phyloP scores from a whole-genome alignment of 2,329 filamentous ascomycete genomes.

The Allantophomopsis cytisporea region DNA sequence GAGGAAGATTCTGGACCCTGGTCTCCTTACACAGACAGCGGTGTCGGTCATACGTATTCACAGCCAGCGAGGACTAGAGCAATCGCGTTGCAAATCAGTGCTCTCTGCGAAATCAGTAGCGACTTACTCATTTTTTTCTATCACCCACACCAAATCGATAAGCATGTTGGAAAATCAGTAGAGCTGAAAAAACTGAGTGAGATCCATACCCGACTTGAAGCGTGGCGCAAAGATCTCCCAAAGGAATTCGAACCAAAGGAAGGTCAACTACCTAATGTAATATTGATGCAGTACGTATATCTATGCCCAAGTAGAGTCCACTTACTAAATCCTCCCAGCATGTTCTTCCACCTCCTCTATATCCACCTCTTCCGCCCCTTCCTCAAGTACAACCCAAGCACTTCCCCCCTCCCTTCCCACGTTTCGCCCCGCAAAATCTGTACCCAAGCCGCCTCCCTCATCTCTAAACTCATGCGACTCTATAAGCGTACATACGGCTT shows the following conservation, averaged over 20 bases:
- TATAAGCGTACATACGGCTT: constrained; percentile 90
- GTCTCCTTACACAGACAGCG: constrained; percentile 79
- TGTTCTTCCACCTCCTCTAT: constrained; percentile 89
- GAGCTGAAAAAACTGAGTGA: constrained; percentile 91
- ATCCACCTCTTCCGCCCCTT: constrained; percentile 95
- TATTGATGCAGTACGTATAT: constrained; percentile 64
- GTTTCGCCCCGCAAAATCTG: constrained; percentile 86
- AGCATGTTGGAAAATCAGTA: constrained; percentile 57
- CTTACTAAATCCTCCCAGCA: constrained; percentile 36
- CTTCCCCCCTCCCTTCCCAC: constrained; percentile 72
- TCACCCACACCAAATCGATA: constrained; percentile 56
- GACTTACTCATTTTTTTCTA: constrained; percentile 87
- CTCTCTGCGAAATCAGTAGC: constrained; percentile 84
- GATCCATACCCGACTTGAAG: constrained; percentile 76
- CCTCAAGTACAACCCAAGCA: constrained; percentile 71
- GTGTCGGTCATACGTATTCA: constrained; percentile 55
- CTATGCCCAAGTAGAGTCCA: constrained; percentile 10
- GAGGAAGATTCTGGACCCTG: constrained; percentile 75
- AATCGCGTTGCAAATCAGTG: constrained; percentile 67
- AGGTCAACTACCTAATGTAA: constrained; percentile 73
- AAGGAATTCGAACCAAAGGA: constrained; percentile 82
- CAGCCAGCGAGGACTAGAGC: constrained; percentile 78
- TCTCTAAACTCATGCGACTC: constrained; percentile 85
- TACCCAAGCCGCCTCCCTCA: constrained; percentile 75
- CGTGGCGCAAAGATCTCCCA: constrained; percentile 76